Base-by-base conservation (phyloP, 1,284 basidiomycete species). In the Ceratobasidium sp. region DNA sequence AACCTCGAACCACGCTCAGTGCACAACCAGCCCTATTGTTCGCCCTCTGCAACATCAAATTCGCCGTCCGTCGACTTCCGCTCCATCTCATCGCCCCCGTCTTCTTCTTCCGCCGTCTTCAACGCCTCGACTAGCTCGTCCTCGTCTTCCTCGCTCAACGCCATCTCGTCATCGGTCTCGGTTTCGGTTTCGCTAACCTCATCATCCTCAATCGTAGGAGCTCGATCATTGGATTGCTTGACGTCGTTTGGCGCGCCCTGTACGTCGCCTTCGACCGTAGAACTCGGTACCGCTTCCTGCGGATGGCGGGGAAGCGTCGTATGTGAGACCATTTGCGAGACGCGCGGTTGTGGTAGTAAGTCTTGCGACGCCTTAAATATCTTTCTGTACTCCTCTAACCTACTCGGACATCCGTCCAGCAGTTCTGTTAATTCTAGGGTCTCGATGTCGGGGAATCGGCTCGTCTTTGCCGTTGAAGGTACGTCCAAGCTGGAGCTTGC, bases 331-430 rank as follows among this genome's bases (percentile, higher is more conserved):
- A 53, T 68, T 13, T 49, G 26, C 3, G 66, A 68, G 4, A 68
- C 49, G 26, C 23, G 18, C 1, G 66, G 66, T 20, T 68, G 66
- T 0, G 3, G 26, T 9, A 51, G 26, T 20, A 39, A 12, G 2
- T 51, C 13, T 13, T 68, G 66, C 13, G 66, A 10, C 1, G 66
- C 5, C 26, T 53, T 33, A 10, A 68, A 68, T 20, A 12, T 18
- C 26, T 68, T 68, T 46, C 53, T 68, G 33, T 68, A 68, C 3
- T 68, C 66, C 3, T 20, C 28, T 9, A 68, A 46, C 12, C 66
- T 46, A 10, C 46, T 51, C n/a, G 44, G 42, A 28, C 18, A 51
- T 6, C 66, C 66, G n/a, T 68, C 66, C 20, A 68, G 6, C 20
- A 68, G 26, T 26, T 53, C 53, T 15, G 10, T 9, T 15, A 68